These are phyloP conservation scores for Amylostereum areolatum DNA, from an alignment of 1,284 basidiomycete genomes.

Conservation along the genomic window DNA sequence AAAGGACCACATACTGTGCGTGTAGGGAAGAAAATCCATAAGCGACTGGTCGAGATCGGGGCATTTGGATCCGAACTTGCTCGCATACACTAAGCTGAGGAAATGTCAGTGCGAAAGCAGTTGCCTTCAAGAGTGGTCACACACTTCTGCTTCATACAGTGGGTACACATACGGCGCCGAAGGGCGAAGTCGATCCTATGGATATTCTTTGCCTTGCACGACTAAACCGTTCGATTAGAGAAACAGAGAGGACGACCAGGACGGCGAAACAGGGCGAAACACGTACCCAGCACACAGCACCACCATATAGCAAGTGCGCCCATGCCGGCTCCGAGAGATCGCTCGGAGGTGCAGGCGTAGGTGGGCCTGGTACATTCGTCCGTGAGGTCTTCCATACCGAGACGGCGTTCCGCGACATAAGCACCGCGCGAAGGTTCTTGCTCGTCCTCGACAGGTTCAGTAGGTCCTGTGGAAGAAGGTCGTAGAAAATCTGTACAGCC, in stretches of 20 bases:
- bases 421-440: slow-evolving; percentile 19
- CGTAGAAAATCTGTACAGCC: slow-evolving; percentile 5
- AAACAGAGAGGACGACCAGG: neutral
- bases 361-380: slow-evolving; percentile 7
- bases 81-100: slow-evolving; percentile 20
- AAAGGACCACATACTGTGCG: slow-evolving; percentile 17
- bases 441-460: slow-evolving; percentile 23
- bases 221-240: slow-evolving; percentile 9
- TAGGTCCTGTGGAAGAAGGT: slow-evolving; percentile 24
- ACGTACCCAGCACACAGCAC: slow-evolving; percentile 22
- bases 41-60: slow-evolving; percentile 19
- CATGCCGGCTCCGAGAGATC: slow-evolving; percentile 26
- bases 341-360: slow-evolving; percentile 21
- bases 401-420: slow-evolving; percentile 16
- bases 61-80: slow-evolving; percentile 18
- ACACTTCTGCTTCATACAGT: slow-evolving; percentile 26
- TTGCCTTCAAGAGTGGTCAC: neutral
- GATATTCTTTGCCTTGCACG: slow-evolving; percentile 20
- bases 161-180: slow-evolving; percentile 23
- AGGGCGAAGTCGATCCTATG: slow-evolving; percentile 25
- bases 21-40: slow-evolving; percentile 24
- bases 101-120: neutral
- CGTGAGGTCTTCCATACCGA: slow-evolving; percentile 25
- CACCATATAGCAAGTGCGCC: slow-evolving; percentile 26
- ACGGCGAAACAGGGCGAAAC: neutral